These are phyloP conservation scores for Suhomyces taliae DNA, from an alignment of 1,139 yeast species.

Conservation along the genomic window DNA sequence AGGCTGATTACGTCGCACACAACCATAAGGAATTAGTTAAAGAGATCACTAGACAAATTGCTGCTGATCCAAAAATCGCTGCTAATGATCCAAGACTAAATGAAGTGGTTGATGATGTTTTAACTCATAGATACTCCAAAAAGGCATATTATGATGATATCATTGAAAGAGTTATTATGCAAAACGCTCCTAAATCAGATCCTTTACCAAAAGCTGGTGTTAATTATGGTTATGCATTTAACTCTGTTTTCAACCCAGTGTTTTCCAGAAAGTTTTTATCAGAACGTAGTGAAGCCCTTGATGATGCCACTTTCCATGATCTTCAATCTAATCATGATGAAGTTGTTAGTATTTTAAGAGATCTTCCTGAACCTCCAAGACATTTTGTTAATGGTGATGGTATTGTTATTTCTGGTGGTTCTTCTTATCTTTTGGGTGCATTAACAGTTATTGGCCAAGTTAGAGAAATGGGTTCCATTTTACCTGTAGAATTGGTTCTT, in stretches of 20 bases:
- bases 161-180: constrained; percentile 11
- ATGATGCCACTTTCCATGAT: constrained; percentile 19
- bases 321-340: constrained; percentile 12
- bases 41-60: constrained; percentile 5
- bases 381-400: constrained; percentile 16
- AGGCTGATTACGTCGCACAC: constrained; percentile 3
- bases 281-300: constrained; percentile 12
- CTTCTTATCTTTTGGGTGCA: constrained; percentile 20
- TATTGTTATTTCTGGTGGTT: constrained; percentile 20
- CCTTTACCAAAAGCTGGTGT: constrained; percentile 7
- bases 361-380: constrained; percentile 15
- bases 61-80: not conserved
- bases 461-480: constrained; percentile 19
- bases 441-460: constrained; percentile 19
- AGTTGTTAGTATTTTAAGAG: constrained; percentile 13
- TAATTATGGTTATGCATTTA: constrained; percentile 11
- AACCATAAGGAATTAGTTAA: constrained; percentile 9
- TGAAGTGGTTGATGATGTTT: constrained; percentile 10
- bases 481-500: constrained; percentile 20
- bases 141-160: constrained; percentile 12
- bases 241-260: constrained; percentile 11
- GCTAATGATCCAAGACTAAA: constrained; percentile 1
- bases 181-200: constrained; percentile 11
- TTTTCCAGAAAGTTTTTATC: constrained; percentile 11
- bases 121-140: constrained; percentile 9